Evolutionary conservation across 345 rosid genomes (phyloP), one percentile per base, ranked within the genome.

Genomic region (Pistacia atlantica): DNA sequence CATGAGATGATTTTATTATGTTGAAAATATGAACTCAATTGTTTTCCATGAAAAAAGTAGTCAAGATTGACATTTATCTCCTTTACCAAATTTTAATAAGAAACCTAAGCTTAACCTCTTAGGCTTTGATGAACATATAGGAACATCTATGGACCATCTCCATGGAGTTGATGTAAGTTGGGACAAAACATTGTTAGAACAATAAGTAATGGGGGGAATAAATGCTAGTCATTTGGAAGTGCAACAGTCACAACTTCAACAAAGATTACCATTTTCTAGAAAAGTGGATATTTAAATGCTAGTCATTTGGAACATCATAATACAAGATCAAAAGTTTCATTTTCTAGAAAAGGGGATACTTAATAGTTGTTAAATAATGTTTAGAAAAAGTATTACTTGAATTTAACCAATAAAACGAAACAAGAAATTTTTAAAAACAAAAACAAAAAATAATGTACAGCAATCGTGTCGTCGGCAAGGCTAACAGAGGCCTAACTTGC

Each of bases 1-100:
- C 93, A 89, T 80, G 97, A 91, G 65, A 87, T 85, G 81, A 77
- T 89, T 67, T 55, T 97, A 45, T 91, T 91, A 89, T 84, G 61
- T 78, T 35, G 91, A 90, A 90, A 82, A 71, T 82, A 74, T 86
- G 67, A 90, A 85, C 83, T 66, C 90, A 25, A 90, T 78, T 84
- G 90, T 37, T 78, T 88, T 79, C 87, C 25, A 25, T 25, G 0
- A 25, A 81, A 96, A 89, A 76, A 90, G 93, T 71, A 90, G 65
- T 82, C 93, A 85, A 79, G 98, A 91, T 71, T 90, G 87, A 22
- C 88, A 84, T 80, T 59, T 85, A 78, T 87, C 92, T 49, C 90
- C 96, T 25, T 63, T 90, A 76, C 81, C 99, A 67, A 78, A 80
- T 77, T 67, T 76, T 37, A 96, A 72, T 83, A 93, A 93, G 88